Base-by-base conservation (phyloP, 768 basidiomycete genomes). In the Phlebiopsis flavidoalba region DNA sequence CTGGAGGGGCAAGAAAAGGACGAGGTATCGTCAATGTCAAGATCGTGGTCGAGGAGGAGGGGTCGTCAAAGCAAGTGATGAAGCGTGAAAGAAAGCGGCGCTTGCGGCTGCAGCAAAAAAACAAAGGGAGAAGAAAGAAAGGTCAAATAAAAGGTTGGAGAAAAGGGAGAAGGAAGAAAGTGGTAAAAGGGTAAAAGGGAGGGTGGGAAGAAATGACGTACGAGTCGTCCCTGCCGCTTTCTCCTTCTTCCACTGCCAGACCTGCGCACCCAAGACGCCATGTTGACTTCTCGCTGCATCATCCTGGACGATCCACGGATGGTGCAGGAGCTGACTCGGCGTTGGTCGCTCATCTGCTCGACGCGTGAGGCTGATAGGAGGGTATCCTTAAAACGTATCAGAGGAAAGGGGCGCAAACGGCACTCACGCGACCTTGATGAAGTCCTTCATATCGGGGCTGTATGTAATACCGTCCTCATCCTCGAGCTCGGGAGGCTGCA, bases 381-480 rank as follows among this genome's bases (percentile, higher is more conserved):
- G 26, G 26, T 62, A 56, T 37, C 65, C 51, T 60, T 35, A 63
- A 58, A 49, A 46, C 22, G 19, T 46, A 47, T 45, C 40, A 22
- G 19, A 8, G 49, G 24, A 21, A 43, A 52, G 58, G 65, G 52
- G 26, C 35, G 26, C 22, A 24, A 51, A 57, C 22, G 53, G 19
- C 17, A 77, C 91, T 69, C 70, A 95, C 95, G 91, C 85, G 69
- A 83, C 80, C 69, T 81, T 86, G 74, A 96, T 86, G 74, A 96
- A 97, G 65, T 93, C 89, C 73, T 95, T 96, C 89, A 96, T 94
- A 24, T 85, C 85, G 35, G 84, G 78, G 63, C 85, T 87, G 90
- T 93, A 96, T 62, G 63, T 75, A 64, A 77, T 71, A 35, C 81
- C 75, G 21, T 82, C 80, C 69, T 90, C 90, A 67, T 94, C 91